Evolutionary conservation across 2,329 filamentous ascomycete genomes (phyloP).

Genomic region (Aspergillus thermomutatus): DNA sequence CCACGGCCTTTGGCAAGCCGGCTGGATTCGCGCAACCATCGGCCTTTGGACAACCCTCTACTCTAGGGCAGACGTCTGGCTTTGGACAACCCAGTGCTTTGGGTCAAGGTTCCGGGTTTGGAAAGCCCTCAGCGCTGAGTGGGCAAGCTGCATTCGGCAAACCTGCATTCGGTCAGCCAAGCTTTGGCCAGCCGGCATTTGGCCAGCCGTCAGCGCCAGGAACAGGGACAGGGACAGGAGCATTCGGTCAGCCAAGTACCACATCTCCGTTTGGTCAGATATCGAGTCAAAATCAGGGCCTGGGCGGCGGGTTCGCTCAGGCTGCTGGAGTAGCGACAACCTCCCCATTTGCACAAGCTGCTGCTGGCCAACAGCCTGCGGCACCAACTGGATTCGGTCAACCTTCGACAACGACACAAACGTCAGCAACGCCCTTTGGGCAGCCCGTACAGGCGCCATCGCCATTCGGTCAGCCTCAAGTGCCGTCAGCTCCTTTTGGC

Average conservation of each 20-base stretch:
- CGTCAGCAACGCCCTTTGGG: conserved; percentile 28
- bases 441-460: conserved; percentile 26
- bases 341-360: conserved; percentile 35
- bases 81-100: conserved; percentile 19
- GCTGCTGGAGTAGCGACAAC: conserved; percentile 10
- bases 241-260: conserved; percentile 36
- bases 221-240: conserved; percentile 7
- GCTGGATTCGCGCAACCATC: conserved; percentile 19
- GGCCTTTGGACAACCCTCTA: conserved; percentile 27
- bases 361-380: conserved; percentile 25
- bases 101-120: conserved; percentile 35
- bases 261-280: conserved; percentile 46
- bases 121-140: conserved; percentile 32
- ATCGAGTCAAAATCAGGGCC: conserved; percentile 20
- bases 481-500: conserved; percentile 29
- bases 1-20: conserved; percentile 20
- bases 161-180: conserved; percentile 43
- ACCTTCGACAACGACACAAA: conserved; percentile 13
- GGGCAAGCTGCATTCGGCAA: conserved; percentile 30
- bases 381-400: conserved; percentile 30
- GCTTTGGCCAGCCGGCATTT: conserved; percentile 27
- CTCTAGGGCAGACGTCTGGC: conserved; percentile 8
- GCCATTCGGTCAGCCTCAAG: conserved; percentile 27
- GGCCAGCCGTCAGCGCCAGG: conserved; percentile 24
- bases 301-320: conserved; percentile 28